Evolutionary conservation across 2,329 filamentous ascomycete genomes (phyloP).

Genomic region (Drechslerella coelobrocha): DNA sequence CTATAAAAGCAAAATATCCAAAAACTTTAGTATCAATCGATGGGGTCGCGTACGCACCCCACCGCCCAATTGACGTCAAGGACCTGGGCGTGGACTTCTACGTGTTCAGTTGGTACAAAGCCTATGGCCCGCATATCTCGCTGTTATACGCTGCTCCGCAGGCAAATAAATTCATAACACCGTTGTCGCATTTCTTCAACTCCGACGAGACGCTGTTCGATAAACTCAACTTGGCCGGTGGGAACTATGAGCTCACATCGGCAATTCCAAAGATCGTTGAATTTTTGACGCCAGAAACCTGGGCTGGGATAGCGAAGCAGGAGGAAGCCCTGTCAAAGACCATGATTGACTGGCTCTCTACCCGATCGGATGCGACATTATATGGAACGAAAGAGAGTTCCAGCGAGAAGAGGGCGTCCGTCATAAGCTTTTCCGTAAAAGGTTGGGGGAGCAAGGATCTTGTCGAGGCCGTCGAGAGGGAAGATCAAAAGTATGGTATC

Average conservation of each 20-base stretch:
- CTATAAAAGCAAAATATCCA: conserved; percentile 63
- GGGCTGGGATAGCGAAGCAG: conserved; percentile 65
- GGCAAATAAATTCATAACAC: conserved; percentile 64
- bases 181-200: conserved; percentile 58
- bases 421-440: conserved; percentile 38
- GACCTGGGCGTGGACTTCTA: conserved; percentile 76
- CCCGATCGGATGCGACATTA: conserved; percentile 65
- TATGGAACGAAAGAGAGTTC: conserved; percentile 55
- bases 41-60: conserved; percentile 77
- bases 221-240: conserved; percentile 72
- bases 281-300: conserved; percentile 65
- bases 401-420: conserved; percentile 28
- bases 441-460: conserved; percentile 44
- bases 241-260: conserved; percentile 73
- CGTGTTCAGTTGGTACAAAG: conserved; percentile 81
- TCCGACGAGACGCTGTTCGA: conserved; percentile 63
- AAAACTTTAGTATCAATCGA: conserved; percentile 73
- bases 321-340: conserved; percentile 68
- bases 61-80: conserved; percentile 72
- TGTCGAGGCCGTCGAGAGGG: conserved; percentile 42
- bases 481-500: conserved; percentile 28
- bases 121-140: conserved; percentile 77
- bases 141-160: conserved; percentile 70
- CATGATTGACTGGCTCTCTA: conserved; percentile 67
- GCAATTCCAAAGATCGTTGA: conserved; percentile 68